Conservation (phyloP, 345 rosid genomes). For the Linum lewisii region DNA sequence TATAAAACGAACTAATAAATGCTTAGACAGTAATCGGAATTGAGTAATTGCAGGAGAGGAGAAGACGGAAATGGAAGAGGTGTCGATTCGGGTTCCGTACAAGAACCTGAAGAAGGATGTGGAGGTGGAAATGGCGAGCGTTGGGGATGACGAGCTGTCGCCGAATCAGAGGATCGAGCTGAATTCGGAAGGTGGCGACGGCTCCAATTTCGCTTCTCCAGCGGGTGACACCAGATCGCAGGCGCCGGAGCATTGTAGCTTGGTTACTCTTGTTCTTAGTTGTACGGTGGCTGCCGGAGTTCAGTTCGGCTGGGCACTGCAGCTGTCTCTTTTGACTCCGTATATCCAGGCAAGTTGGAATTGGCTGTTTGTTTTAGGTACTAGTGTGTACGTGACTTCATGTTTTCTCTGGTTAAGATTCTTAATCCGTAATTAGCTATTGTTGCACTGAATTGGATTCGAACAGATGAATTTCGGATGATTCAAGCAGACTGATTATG, state of each 20-base stretch:
- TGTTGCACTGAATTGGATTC: background rate
- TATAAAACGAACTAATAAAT: no score
- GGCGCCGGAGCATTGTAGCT: conserved; percentile 30
- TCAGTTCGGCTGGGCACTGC: conserved; percentile 99
- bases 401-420: background rate
- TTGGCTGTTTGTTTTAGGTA: background rate
- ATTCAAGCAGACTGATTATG: background rate
- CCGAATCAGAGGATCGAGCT: conserved; percentile 24
- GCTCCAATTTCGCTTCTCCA: conserved; percentile 15
- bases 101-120: conserved; percentile 61
- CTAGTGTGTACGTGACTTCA: background rate
- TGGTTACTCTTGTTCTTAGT: conserved; percentile 55
- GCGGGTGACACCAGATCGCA: conserved; percentile 15
- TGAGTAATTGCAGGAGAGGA: background rate
- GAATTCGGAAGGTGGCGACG: conserved; percentile 13
- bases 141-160: conserved; percentile 15
- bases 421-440: background rate
- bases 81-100: conserved; percentile 31
- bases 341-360: conserved; percentile 73
- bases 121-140: conserved; percentile 60
- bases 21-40: background rate
- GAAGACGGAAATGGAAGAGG: conserved; percentile 16
- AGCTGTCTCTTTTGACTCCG: conserved; percentile 87
- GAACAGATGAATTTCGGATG: background rate
- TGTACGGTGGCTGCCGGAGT: conserved; percentile 95